Evolutionary conservation across 106 monocot species (phyloP).

Genomic region (Dendrobium huoshanense): DNA sequence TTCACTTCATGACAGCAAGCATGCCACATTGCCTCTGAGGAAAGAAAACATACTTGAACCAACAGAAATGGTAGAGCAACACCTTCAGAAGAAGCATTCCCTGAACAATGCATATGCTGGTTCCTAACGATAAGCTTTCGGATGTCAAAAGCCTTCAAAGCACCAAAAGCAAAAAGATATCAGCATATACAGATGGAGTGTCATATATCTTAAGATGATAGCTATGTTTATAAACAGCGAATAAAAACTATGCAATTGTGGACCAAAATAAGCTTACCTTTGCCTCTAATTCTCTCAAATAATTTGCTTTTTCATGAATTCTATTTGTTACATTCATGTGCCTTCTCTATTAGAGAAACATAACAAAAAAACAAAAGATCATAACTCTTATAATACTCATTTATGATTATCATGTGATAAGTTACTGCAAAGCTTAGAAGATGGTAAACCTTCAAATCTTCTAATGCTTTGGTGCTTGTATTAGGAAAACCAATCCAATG

Average conservation of each 20-base stretch:
- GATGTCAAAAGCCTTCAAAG: slow-evolving; percentile 38
- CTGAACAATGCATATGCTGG: slow-evolving; percentile 20
- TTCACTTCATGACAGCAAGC: too few relatives aligned
- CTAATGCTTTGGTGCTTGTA: slow-evolving; percentile 21
- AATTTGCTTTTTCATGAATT: slow-evolving; percentile 43
- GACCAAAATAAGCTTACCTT: slow-evolving; percentile 35
- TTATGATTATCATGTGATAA: not conserved
- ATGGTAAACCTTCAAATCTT: slow-evolving; percentile 42
- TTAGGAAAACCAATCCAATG: slow-evolving; percentile 52
- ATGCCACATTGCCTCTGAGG: not conserved
- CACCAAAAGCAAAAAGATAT: not conserved
- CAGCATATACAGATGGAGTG: not conserved
- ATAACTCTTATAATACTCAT: not conserved
- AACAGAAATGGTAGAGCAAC: slow-evolving; percentile 56
- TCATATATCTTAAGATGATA: not conserved
- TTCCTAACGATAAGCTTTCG: slow-evolving; percentile 42
- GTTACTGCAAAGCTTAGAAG: not conserved
- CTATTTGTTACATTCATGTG: slow-evolving; percentile 27
- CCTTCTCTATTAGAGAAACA: slow-evolving; percentile 23
- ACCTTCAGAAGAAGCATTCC: slow-evolving; percentile 27
- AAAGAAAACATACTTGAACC: slow-evolving; percentile 39
- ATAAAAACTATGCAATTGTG: not conserved
- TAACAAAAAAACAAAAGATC: not conserved
- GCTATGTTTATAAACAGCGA: not conserved
- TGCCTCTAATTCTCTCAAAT: slow-evolving; percentile 50